A percentile compares a stretch with the other conserved stretches of the same genome.
These are phyloP conservation scores for Fraxinus anomala DNA, from an alignment of 257 asterid species.

Conservation along the genomic window DNA sequence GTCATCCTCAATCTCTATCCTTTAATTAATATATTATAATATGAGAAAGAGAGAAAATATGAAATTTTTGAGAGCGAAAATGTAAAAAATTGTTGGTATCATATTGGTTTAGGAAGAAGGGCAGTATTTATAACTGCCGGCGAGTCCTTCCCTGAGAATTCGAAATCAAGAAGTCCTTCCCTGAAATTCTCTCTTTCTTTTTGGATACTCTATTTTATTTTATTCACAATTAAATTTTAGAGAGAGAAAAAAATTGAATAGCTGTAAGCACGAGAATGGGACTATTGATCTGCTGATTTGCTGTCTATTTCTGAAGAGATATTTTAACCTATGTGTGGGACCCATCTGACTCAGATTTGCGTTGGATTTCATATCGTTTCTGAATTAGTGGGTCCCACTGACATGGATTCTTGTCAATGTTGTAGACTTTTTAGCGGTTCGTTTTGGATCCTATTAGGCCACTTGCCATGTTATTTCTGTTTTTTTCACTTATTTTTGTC, in stretches of 20 bases:
- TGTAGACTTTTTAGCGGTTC: background rate
- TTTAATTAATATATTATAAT: background rate
- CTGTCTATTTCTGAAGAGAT: background rate
- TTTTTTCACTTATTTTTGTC: background rate
- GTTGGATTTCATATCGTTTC: slow-evolving; percentile 28
- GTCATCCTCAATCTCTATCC: slow-evolving; percentile 44
- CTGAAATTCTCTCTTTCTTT: slow-evolving; percentile 40
- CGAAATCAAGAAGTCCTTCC: slow-evolving; percentile 63
- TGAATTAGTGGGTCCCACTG: slow-evolving; percentile 22
- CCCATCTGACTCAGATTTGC: slow-evolving; percentile 42
- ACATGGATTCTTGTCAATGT: background rate
- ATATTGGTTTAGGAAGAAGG: slow-evolving; percentile 23
- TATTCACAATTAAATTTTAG: too few relatives aligned
- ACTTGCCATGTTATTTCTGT: background rate
- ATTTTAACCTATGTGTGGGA: slow-evolving; percentile 17
- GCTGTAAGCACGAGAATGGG: background rate
- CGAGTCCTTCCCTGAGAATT: slow-evolving; percentile 90
- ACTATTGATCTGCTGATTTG: background rate
- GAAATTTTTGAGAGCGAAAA: background rate
- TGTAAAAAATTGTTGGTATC: slow-evolving; percentile 8
- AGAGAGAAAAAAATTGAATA: background rate
- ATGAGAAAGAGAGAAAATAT: background rate
- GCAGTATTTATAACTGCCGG: slow-evolving; percentile 80
- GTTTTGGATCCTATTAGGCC: background rate
- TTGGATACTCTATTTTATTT: too few relatives aligned